Evolutionary conservation across 2,329 filamentous ascomycete genomes (phyloP), one percentile per base, ranked within the genome.

Genomic region (Coniochaeta hoffmannii): DNA sequence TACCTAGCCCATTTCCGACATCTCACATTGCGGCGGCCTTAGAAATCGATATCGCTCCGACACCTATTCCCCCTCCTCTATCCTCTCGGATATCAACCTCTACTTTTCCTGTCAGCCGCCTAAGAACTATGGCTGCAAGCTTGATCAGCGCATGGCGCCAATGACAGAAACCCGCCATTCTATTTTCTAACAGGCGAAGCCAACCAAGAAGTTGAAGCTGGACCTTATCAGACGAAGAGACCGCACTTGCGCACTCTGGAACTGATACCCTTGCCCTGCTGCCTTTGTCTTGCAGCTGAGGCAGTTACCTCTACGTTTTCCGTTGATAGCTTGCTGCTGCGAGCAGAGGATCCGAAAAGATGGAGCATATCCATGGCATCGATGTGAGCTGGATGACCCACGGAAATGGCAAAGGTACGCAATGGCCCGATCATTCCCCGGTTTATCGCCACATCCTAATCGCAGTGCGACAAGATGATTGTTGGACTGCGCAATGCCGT

Each of bases 321-420:
- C 30, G 30, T 32, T 32, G 30, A 36, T 9, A 44, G 19, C 38
- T 44, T 44, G 38, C 19, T 44, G 38, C 19, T 26, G 6, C 17
- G n/a, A 38, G 31, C 32, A 38, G 67, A 76, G 15, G 3, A 15
- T 12, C 2, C 3, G 49, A 12, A 51, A 51, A 62, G 59, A 93
- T 93, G 89, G 89, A 93, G 73, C 86, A 88, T 64, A 82, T 89
- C 61, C 85, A 90, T 69, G 86, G 87, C 62, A 82, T 95, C 66
- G 90, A 96, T 73, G 90, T 95, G 67, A 91, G 88, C 72, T 96
- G 90, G 90, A 88, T 95, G 77, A 80, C 80, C 63, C 88, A 94
- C 72, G 88, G 89, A 68, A 83, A 87, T 63, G 84, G 86, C 60
- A 91, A 88, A 87, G 90, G 90, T 89, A 78, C 72, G 80, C 72